Base-by-base conservation (phyloP, 441 rosid species). In the Viola pubescens region DNA sequence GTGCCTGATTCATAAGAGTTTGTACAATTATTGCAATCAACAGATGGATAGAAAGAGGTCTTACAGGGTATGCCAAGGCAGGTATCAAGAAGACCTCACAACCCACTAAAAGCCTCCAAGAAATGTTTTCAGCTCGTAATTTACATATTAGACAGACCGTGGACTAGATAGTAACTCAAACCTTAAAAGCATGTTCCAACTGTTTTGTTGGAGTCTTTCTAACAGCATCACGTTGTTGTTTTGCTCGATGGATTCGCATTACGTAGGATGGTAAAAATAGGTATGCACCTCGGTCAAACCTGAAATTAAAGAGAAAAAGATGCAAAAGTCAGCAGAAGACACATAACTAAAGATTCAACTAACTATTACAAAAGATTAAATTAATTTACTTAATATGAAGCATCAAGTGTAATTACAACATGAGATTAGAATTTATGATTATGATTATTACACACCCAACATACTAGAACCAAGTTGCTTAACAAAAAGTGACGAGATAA, bases 191-290 rank as follows among this genome's bases (percentile, higher is more conserved):
- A 45, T 81, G 79, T 63, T 79, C 73, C 67, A 94, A 67, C 73
- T 90, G 88, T 56, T 71, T 66, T 68, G 58, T 64, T 54, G 91
- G 77, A 63, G 97, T 75, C 83, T 77, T 73, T 84, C 70, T 86
- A 42, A 94, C 49, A 13, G 80, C 61, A 26, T 68, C 73, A n/a
- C 91, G 88, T 56, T 80, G 97, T 68, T 86, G 92, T 76, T 68
- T 90, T 51, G 99, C 85, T 74, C 97, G 97, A 76, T 88, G 99
- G 14, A 80, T 90, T 62, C 95, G 85, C 99, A 94, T 90, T 70
- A 82, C 67, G 74, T 73, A 82, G n/a, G 97, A 90, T 56, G 95
- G 97, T 65, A 90, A 81, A 77, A 86, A 86, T 40, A 85, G 78
- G 77, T 94, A 77, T 47, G 91, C 96, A 59, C 97, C 99, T 71